phyloP scores from a whole-genome alignment of 768 basidiomycete genomes.

The Dictyophora rubrovolvata region DNA sequence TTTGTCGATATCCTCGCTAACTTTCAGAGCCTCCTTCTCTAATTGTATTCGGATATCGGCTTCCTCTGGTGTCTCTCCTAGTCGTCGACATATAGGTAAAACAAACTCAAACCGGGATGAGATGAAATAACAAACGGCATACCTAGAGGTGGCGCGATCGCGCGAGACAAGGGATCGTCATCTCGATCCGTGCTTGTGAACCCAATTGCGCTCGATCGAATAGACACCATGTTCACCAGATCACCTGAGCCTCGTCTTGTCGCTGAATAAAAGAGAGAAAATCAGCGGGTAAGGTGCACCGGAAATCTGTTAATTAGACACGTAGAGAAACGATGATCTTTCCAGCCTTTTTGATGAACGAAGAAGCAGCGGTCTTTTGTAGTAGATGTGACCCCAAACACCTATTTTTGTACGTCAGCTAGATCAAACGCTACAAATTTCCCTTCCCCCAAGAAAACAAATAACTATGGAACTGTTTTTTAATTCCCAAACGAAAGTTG shows the following conservation, averaged over 20 bases:
- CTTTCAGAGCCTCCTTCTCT: constrained; percentile 39
- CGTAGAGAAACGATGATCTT: not conserved
- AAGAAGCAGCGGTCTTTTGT: not conserved
- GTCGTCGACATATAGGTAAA: constrained; percentile 56
- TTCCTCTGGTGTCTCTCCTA: constrained; percentile 51
- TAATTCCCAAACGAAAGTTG: too few relatives aligned
- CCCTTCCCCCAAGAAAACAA: too few relatives aligned
- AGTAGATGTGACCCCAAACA: not conserved
- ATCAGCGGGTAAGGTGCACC: not conserved
- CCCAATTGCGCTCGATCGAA: not conserved
- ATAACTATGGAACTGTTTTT: too few relatives aligned
- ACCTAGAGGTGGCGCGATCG: constrained; percentile 45
- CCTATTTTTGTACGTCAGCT: not conserved
- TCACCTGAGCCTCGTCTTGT: too few relatives aligned
- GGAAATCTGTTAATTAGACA: not conserved
- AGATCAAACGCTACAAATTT: too few relatives aligned
- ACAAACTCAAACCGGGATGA: not conserved
- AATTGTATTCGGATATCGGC: constrained; percentile 30
- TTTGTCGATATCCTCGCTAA: constrained; percentile 78
- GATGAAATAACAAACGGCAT: not conserved
- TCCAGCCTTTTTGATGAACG: not conserved
- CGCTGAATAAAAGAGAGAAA: not conserved
- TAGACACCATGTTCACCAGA: not conserved
- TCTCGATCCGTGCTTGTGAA: not conserved
- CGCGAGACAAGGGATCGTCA: constrained; percentile 65